Evolutionary conservation across 257 asterid species (phyloP), one percentile per base, ranked within the genome.

Genomic region (Petrea volubilis): DNA sequence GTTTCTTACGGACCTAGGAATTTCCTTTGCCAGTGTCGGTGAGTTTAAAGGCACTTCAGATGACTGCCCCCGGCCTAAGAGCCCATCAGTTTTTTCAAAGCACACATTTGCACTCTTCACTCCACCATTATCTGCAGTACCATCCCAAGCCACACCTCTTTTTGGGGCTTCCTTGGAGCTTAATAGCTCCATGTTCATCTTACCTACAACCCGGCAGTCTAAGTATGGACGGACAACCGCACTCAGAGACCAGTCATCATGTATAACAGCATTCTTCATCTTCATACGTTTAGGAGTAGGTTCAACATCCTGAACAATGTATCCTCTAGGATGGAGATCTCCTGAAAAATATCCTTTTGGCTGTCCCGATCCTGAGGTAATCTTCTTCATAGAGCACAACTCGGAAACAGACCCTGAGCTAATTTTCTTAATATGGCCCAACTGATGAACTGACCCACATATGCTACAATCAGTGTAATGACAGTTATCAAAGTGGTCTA

Each of bases 401-500:
- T 64, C 66, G 47, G 38, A 64, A 44, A 51, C 36, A 76, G 82
- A 73, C 74, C 66, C 61, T 12, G 68, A 59, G 47, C 27, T 59
- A 31, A 44, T 46, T 17, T 59, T 46, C 75, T 70, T 70, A 31
- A 40, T 12, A 44, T 17, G 4, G 60, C 23, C 7, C 31, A 27
- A 28, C 71, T 7, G 51, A 17, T 29, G 81, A 57, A 75, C 67
- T 47, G 88, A 85, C 74, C 57, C 65, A 56, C 90, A 84, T 53
- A 80, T 25, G 53, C 50, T 38, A 61, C 88, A 81, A 49, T 15
- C n/a, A 64, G 61, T 31, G 72, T 49, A 25, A 36, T 21, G 62
- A 68, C 88, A 87, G 67, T 52, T 63, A 31, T 84, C 79, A 27
- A 77, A 87, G 77, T 87, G 90, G 49, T 80, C 47, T 64, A 80